phyloP scores from a whole-genome alignment of 1,284 basidiomycete genomes.

The Rhodotorula sp. region DNA sequence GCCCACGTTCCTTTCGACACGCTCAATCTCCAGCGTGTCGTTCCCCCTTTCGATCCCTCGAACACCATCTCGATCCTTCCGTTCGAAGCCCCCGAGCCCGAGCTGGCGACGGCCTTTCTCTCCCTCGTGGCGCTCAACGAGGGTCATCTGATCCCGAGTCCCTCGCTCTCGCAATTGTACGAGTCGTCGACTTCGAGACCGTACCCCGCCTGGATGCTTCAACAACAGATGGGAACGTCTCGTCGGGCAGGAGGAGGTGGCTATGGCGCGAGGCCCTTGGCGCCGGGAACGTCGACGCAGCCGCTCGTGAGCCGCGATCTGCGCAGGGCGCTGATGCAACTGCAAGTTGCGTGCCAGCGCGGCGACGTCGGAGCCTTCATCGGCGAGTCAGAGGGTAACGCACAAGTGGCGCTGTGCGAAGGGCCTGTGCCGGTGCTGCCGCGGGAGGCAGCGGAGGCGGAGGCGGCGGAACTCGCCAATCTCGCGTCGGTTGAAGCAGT shows the following conservation, averaged over 20 bases:
- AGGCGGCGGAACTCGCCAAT: neutral
- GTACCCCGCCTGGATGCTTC: constrained; percentile 17
- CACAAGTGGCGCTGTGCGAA: neutral
- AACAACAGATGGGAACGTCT: constrained; percentile 12
- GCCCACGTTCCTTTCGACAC: constrained; percentile 66
- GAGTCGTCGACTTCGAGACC: constrained; percentile 46
- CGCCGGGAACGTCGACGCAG: constrained; percentile 52
- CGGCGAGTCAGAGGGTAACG: constrained; percentile 4
- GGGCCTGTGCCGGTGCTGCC: neutral
- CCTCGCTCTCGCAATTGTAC: constrained; percentile 21
- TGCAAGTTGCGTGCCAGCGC: constrained; percentile 58
- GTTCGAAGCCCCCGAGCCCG: constrained; percentile 62
- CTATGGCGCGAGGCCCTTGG: constrained; percentile 40
- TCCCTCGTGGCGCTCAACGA: constrained; percentile 63
- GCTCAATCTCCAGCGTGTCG: constrained; percentile 67
- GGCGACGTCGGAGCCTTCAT: constrained; percentile 6
- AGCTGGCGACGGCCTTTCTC: constrained; percentile 69
- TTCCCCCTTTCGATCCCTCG: constrained; percentile 48
- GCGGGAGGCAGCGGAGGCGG: neutral
- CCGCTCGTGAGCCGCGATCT: constrained; percentile 57
- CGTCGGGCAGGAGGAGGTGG: constrained; percentile 3
- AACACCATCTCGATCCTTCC: constrained; percentile 48
- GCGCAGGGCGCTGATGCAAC: constrained; percentile 58
- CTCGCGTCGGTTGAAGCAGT: neutral
- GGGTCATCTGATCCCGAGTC: constrained; percentile 49